A percentile compares a stretch with the other conserved stretches of the same genome.
phyloP scores from a whole-genome alignment of 129 eudicot genomes.

The Gnaphalium uliginosum region DNA sequence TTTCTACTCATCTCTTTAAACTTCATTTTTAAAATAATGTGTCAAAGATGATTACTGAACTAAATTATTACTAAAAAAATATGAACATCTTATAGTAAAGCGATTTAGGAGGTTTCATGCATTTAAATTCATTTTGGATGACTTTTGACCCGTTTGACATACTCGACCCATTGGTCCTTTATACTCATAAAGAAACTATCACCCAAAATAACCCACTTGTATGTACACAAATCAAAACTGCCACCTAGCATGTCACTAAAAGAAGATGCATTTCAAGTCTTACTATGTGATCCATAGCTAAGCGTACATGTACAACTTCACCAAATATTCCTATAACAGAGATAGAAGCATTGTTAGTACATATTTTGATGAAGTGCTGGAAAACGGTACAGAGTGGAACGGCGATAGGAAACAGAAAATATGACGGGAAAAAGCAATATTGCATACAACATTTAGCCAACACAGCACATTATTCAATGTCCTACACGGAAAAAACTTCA shows the following conservation, averaged over 20 bases:
- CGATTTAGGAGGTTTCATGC: not conserved
- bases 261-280: constrained; percentile 4
- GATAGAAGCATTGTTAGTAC: not conserved
- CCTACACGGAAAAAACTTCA: not conserved
- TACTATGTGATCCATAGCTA: constrained; percentile 81
- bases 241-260: not conserved
- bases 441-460: not conserved
- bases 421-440: not conserved
- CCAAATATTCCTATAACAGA: constrained; percentile 61
- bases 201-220: not conserved
- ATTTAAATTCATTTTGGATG: not conserved
- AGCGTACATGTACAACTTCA: constrained; percentile 67
- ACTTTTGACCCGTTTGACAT: not conserved
- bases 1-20: not conserved
- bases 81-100: not conserved
- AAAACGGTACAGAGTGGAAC: not conserved
- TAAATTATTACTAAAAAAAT: not conserved
- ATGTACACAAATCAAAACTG: not conserved
- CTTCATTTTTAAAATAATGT: not conserved
- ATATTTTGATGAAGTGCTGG: not conserved
- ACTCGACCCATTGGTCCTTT: not conserved
- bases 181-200: not conserved
- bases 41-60: too few relatives aligned
- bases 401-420: not conserved
- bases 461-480: not conserved